Percentiles rank a stretch among this genome's conserved stretches.
Evolutionary conservation across 164 flowering plant species (phyloP).

Genomic region (Annona squamosa): DNA sequence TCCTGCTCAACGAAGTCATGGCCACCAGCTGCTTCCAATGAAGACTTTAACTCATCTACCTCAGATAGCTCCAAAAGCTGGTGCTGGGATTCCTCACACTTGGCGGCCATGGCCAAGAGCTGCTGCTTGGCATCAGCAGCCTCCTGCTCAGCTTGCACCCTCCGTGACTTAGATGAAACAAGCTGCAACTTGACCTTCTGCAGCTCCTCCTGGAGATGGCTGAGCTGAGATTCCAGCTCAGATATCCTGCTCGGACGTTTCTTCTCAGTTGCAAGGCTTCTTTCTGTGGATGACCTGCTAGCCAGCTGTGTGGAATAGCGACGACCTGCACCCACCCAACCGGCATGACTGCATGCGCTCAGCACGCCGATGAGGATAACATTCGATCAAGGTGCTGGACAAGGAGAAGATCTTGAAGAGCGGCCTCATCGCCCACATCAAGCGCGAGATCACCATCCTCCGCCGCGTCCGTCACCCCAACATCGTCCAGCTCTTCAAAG

Average conservation of each 20-base stretch:
- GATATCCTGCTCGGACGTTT: constrained; percentile 61
- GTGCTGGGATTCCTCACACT: constrained; percentile 55
- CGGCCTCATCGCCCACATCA: constrained; percentile 21
- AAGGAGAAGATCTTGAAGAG: constrained; percentile 29
- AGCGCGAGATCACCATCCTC: constrained; percentile 24
- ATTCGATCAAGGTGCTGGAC: constrained; percentile 24
- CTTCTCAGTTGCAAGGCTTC: too few relatives aligned
- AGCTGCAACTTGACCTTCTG: constrained; percentile 64
- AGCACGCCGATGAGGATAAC: constrained; percentile 48
- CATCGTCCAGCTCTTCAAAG: constrained; percentile 33
- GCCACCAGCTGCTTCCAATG: constrained; percentile 58
- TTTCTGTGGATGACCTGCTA: constrained; percentile 20
- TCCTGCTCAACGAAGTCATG: constrained; percentile 51
- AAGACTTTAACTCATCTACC: constrained; percentile 33
- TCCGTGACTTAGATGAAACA: constrained; percentile 47
- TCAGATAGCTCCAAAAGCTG: constrained; percentile 49
- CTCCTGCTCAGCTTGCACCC: constrained; percentile 48
- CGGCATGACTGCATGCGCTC: constrained; percentile 52
- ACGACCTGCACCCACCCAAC: constrained; percentile 39
- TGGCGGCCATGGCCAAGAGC: constrained; percentile 38
- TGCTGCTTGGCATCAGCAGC: constrained; percentile 70
- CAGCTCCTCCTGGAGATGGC: constrained; percentile 66
- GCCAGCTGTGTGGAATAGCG: constrained; percentile 33
- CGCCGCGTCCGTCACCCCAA: constrained; percentile 35
- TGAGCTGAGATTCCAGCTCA: constrained; percentile 63